Conservation (phyloP, 139 green algal genomes). For the Dunaliella primolecta region DNA sequence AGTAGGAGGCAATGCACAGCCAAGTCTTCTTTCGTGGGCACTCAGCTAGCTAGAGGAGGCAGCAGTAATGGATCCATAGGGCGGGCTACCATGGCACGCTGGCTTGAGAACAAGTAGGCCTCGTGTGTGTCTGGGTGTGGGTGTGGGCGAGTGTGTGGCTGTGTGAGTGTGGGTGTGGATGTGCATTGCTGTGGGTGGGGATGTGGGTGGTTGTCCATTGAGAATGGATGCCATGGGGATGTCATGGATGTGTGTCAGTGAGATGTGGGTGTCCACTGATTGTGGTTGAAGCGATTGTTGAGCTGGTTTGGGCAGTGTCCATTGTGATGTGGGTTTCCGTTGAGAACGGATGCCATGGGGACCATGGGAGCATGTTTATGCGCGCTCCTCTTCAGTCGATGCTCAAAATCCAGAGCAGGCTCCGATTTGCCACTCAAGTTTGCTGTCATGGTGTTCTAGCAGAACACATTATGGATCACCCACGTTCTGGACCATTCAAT, state of each 20-base stretch:
- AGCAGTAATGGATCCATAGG: constrained; percentile 33
- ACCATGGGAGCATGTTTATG: too few species aligned
- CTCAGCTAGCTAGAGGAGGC: not conserved
- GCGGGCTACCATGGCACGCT: constrained; percentile 42
- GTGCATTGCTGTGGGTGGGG: not conserved
- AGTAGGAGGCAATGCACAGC: not conserved
- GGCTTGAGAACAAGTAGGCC: constrained; percentile 65
- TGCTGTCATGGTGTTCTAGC: too few species aligned
- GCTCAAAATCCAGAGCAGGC: too few species aligned
- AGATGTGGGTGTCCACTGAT: not conserved
- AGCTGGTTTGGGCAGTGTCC: too few species aligned
- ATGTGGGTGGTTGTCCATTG: not conserved
- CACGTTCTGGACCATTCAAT: too few species aligned
- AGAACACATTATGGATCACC: too few species aligned
- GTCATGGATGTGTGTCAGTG: not conserved
- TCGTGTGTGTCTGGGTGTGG: not conserved
- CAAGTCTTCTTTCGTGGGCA: not conserved
- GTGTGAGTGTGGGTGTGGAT: not conserved
- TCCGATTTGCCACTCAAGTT: too few species aligned
- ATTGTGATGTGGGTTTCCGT: too few species aligned
- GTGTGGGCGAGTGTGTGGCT: not conserved
- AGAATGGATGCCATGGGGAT: not conserved
- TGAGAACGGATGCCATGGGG: too few species aligned
- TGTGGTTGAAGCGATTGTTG: not conserved
- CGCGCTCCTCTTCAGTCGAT: too few species aligned